phyloP scores from a whole-genome alignment of 2,329 filamentous ascomycete genomes.

The Penicillium sp. region DNA sequence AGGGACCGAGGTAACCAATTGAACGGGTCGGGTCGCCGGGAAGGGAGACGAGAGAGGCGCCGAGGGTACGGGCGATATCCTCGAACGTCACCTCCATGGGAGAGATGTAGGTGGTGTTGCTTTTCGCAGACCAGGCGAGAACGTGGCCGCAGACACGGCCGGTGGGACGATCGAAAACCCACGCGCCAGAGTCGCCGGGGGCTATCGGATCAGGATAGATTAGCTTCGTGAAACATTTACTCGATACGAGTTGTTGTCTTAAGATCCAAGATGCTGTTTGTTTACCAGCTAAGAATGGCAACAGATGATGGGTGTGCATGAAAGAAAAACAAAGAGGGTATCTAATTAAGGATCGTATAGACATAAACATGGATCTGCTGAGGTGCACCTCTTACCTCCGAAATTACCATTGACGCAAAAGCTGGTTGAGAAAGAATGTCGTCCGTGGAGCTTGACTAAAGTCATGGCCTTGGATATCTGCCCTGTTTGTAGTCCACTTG shows the following conservation, averaged over 20 bases:
- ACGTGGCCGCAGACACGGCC: constrained; percentile 86
- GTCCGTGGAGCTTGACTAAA: constrained; percentile 83
- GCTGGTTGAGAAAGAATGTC: constrained; percentile 73
- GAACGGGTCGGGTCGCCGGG: constrained; percentile 52
- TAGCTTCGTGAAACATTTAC: constrained; percentile 21
- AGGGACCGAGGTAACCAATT: constrained; percentile 20
- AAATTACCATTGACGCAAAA: constrained; percentile 63
- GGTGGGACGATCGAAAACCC: constrained; percentile 79
- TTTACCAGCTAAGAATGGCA: constrained; percentile 19
- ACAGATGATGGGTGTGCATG: constrained; percentile 6
- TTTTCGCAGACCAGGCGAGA: constrained; percentile 79
- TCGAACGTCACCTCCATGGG: constrained; percentile 88
- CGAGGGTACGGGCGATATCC: constrained; percentile 78
- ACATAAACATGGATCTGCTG: constrained; percentile 23
- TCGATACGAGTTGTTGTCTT: constrained; percentile 12
- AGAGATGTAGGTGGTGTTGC: constrained; percentile 83
- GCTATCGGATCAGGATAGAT: constrained; percentile 16
- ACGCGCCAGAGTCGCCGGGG: constrained; percentile 88
- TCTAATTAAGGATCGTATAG: constrained; percentile 25
- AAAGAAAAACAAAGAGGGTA: constrained; percentile 22
- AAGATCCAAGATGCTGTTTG: constrained; percentile 12
- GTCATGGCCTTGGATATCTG: constrained; percentile 74
- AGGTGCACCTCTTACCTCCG: constrained; percentile 46
- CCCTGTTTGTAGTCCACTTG: constrained; percentile 77
- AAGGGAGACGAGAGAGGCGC: constrained; percentile 67